Evolutionary conservation across 805 yeast genomes (phyloP).

Genomic region (Blastobotrys muscicola): DNA sequence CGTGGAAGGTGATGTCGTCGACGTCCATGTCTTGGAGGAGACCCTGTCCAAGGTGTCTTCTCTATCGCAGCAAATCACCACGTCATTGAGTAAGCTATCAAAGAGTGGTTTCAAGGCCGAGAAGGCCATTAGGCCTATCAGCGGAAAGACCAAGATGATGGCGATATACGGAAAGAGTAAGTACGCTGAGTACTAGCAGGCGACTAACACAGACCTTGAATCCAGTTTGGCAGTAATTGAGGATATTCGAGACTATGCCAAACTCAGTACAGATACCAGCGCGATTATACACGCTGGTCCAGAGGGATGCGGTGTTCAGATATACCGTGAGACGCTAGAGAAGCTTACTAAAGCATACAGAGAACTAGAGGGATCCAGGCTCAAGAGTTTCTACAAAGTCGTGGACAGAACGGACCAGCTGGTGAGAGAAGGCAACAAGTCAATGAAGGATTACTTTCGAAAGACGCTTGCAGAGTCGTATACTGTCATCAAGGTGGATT

Average conservation of each 20-base stretch:
- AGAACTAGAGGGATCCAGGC: conserved; percentile 19
- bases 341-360: conserved; percentile 18
- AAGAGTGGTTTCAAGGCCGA: conserved; percentile 47
- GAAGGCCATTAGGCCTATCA: conserved; percentile 59
- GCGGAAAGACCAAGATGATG: conserved; percentile 49
- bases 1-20: conserved; percentile 26
- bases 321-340: conserved; percentile 17
- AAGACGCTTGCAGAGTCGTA: conserved; percentile 33
- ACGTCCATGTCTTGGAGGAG: conserved; percentile 72
- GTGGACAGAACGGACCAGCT: conserved; percentile 48
- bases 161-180: conserved; percentile 43
- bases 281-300: conserved; percentile 20
- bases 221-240: conserved; percentile 21
- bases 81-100: conserved; percentile 46
- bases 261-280: conserved; percentile 34
- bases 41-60: conserved; percentile 50
- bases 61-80: conserved; percentile 45
- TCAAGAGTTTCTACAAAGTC: conserved; percentile 49
- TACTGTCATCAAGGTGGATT: conserved; percentile 38
- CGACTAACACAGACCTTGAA: conserved; percentile 13
- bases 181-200: conserved; percentile 35
- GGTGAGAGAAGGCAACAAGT: conserved; percentile 47
- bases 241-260: conserved; percentile 33
- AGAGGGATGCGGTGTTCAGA: conserved; percentile 18
- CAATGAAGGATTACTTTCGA: conserved; percentile 42